These are phyloP conservation scores for Nephelium lappaceum DNA, from an alignment of 345 rosid genomes.

Conservation along the genomic window DNA sequence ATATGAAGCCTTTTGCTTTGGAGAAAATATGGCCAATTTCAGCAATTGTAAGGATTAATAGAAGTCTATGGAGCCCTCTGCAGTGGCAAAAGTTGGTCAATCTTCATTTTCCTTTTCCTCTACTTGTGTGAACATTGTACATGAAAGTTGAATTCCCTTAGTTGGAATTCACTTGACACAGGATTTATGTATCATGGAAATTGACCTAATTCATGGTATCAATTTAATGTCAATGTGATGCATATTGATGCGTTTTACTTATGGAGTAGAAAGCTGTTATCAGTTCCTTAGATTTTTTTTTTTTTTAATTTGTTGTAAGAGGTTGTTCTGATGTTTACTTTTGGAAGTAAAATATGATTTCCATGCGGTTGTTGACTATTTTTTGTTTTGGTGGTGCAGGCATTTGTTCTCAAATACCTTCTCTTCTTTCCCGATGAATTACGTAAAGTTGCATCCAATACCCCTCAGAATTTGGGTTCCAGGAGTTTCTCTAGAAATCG, in stretches of 20 bases:
- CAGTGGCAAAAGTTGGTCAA: not conserved
- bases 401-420: conserved; percentile 92
- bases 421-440: conserved; percentile 78
- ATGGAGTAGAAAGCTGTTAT: not conserved
- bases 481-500: conserved; percentile 41
- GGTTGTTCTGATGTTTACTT: conserved; percentile 8
- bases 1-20: conserved; percentile 1
- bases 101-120: not conserved
- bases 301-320: not conserved
- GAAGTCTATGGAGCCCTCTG: not conserved
- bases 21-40: not conserved
- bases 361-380: conserved; percentile 10
- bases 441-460: conserved; percentile 40
- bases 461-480: conserved; percentile 43
- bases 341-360: not conserved
- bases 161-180: not conserved
- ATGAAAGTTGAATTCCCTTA: conserved; percentile 4
- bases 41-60: not conserved
- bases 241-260: conserved; percentile 2
- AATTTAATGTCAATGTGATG: not conserved
- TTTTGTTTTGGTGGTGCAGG: conserved; percentile 59
- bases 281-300: not conserved
- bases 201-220: not conserved
- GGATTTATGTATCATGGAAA: not conserved
- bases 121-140: not conserved